A percentile compares a stretch with the other conserved stretches of the same genome.
phyloP scores from a whole-genome alignment of 805 yeast genomes.

The Saccharomycopsis sp. region DNA sequence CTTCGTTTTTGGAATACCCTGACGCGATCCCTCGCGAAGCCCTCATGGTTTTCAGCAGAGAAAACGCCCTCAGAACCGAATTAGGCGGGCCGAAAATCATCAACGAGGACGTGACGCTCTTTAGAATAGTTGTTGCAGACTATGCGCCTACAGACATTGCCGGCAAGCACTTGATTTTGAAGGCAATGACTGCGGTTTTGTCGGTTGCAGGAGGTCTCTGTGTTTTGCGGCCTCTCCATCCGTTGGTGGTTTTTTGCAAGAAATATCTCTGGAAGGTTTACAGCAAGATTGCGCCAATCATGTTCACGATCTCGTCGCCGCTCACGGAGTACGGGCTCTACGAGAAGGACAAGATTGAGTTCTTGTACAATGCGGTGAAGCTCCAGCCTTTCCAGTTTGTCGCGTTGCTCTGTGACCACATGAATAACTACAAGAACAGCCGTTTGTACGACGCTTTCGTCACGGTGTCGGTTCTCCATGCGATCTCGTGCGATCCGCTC shows the following conservation, averaged over 20 bases:
- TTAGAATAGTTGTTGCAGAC: constrained; percentile 1
- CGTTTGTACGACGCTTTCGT: background rate
- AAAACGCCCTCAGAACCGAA: too few relatives aligned
- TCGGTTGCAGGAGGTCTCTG: constrained; percentile 4
- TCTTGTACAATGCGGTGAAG: constrained; percentile 3
- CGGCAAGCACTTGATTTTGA: constrained; percentile 12
- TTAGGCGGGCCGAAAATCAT: too few relatives aligned
- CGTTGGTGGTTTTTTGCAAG: constrained; percentile 5
- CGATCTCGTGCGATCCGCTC: background rate
- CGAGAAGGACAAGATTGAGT: constrained; percentile 11
- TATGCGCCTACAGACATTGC: background rate
- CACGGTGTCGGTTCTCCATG: background rate
- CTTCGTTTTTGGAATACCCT: background rate
- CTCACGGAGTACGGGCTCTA: constrained; percentile 7
- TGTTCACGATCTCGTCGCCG: background rate
- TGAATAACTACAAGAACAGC: background rate
- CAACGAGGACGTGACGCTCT: constrained; percentile 7
- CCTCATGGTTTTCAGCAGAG: too few relatives aligned
- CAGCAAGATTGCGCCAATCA: constrained; percentile 6
- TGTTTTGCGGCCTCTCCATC: constrained; percentile 6
- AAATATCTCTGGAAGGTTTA: constrained; percentile 6
- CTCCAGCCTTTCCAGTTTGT: constrained; percentile 9
- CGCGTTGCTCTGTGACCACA: background rate
- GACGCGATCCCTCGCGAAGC: background rate
- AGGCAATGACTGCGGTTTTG: background rate